Evolutionary conservation across 2,329 filamentous ascomycete genomes (phyloP), one percentile per base, ranked within the genome.

Genomic region (Magnaporthales sp.): DNA sequence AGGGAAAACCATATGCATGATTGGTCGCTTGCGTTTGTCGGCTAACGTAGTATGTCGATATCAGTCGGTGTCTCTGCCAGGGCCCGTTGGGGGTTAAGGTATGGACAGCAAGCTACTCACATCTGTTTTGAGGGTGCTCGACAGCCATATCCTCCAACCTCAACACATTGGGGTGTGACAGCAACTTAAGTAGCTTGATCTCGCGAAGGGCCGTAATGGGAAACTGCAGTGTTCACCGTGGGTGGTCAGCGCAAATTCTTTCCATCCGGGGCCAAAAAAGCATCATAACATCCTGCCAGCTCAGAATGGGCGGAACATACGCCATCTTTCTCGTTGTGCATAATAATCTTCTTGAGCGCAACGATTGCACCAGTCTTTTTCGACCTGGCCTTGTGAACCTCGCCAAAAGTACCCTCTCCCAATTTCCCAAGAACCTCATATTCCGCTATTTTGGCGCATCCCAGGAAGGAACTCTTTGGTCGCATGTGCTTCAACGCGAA

Each of bases 271-370:
- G 58, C 72, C 66, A 19, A 46, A 67, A 66, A 9, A 11, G 6
- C 4, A 27, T 58, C 24, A 27, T 27, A 10, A 8, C 56, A 27
- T 60, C 11, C 56, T 10, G 56, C 13, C 10, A 6, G 56, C 24
- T 29, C 15, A 13, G 15, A 54, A 46, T 63, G 27, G 51, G 38
- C 65, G 60, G 32, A 60, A 79, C 88, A 72, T 79, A 91, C 89
- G 64, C 95, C 95, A 78, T 99, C 95, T 77, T 97, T 98, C 81
- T 99, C 95, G 77, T 98, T 96, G 77, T 98, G 95, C 91, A 98
- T 97, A 71, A 99, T 87, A 71, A 99, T 99, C 84, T 98, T 98
- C 82, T 99, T 99, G 74, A 99, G 79, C 4, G 95, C 95, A 68
- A 97, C 91, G 62, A 94, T 78, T 27, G 86, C 84, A 66, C 91